Evolutionary conservation across 2,329 filamentous ascomycete genomes (phyloP), one percentile per base, ranked within the genome.

Genomic region (Penicillium sp.): DNA sequence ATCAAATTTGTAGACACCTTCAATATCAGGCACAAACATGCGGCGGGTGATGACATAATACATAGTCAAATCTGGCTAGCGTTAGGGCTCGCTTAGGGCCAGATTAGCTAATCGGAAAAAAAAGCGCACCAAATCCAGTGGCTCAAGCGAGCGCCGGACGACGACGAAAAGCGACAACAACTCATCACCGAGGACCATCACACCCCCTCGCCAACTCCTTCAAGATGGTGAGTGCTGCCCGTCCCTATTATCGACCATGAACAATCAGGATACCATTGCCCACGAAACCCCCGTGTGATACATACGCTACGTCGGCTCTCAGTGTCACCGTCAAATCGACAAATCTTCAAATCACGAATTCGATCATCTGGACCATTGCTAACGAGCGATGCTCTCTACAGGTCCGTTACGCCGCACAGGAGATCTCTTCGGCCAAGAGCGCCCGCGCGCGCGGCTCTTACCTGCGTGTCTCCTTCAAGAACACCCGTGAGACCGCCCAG

Each of bases 401-500:
- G 92, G 91, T 96, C 85, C 91, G 92, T 81, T 97, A 97, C 92
- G 91, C 91, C 81, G 89, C 89, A 77, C 90, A 88, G 76, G 85
- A 92, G 78, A 93, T 95, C 78, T 83, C 88, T 73, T 82, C 87
- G 79, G 85, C 88, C 72, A 97, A 96, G 87, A 96, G 90, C 83
- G 94, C 94, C 81, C 91, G 93, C 84, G 89, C 93, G 77, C 92
- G 94, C 82, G 94, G 95, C 81, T 92, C 92, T 79, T 99, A 97
- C 86, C 90, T 99, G 74, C 92, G 94, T 78, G 93, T 97, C 72
- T 96, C 90, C 72, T 99, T 97, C 90, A 99, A 99, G 89, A 99
- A 99, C 88, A 99, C 94, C 78, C 92, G 94, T 77, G 95, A 99
- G 86, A 97, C 93, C 69, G 94, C 95, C 66, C 94, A 97, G 85